Percentiles rank a stretch among this genome's conserved stretches.
These are phyloP conservation scores for Mesembryanthemum crystallinum DNA, from an alignment of 148 eudicot genomes.

Conservation along the genomic window DNA sequence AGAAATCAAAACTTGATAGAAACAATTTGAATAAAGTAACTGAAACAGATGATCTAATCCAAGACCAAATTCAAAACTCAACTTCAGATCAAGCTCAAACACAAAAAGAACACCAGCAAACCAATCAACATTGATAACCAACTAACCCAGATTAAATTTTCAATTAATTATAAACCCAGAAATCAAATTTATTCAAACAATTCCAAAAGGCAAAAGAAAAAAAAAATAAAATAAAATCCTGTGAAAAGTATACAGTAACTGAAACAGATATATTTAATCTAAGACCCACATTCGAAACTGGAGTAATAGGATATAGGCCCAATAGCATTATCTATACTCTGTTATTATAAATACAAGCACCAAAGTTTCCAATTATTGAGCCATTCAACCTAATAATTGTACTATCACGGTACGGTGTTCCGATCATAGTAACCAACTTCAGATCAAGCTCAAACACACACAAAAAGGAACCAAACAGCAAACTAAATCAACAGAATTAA, in stretches of 20 bases:
- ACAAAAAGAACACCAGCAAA: not conserved
- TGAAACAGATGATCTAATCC: not conserved
- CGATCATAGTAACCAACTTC: no score
- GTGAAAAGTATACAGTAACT: no score
- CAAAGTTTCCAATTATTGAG: no score
- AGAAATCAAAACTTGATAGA: not conserved
- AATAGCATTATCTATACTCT: no score
- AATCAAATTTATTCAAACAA: not conserved
- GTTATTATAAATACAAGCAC: no score
- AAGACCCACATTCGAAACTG: no score
- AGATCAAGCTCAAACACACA: not conserved
- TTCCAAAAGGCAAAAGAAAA: not conserved
- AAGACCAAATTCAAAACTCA: not conserved
- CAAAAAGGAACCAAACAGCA: not conserved
- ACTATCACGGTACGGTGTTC: no score
- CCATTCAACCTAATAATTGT: no score
- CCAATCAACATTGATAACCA: not conserved
- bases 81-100: not conserved
- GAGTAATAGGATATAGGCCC: no score
- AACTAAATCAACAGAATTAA: not conserved
- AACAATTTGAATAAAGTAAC: no score
- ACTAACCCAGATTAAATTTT: not conserved
- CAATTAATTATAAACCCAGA: not conserved
- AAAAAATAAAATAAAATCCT: no score
- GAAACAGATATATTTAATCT: no score